Evolutionary conservation across 2,329 filamentous ascomycete species (phyloP), one percentile per base, ranked within the genome.

Genomic region (Akanthomyces muscarius): DNA sequence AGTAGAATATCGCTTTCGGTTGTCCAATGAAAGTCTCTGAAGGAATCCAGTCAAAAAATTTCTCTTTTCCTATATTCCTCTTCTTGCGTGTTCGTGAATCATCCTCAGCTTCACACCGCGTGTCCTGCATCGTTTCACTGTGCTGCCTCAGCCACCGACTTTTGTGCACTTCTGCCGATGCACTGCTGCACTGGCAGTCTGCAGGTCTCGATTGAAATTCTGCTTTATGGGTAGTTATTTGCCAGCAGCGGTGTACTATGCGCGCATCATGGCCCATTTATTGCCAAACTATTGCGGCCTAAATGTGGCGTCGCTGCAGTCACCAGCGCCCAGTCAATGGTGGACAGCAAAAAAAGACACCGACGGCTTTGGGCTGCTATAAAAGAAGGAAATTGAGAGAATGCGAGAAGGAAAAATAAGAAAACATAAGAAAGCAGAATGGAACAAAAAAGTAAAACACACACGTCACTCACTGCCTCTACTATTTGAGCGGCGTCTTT

Each of bases 71-170:
- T 36, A 2, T 52, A 10, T n/a, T 41, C n/a, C 33, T 18, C n/a
- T 3, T 23, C 3, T 23, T 36, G 7, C 42, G 38, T 21, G 25
- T 23, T 48, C n/a, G 41, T 61, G 38, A 61, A 53, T 47, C 30
- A 30, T 21, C 13, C 10, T 10, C 21, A 3, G 36, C n/a, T 38
- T 14, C 14, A 23, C 56, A 28, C n/a, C 23, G 13, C 16, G 23
- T 21, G 18, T 21, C 8, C 6, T 18, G 48, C 21, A 21, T 28
- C 23, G 50, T 38, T 33, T 21, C 42, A 48, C 55, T 48, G 42
- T 48, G 28, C 42, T n/a, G 14, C 41, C 38, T 61, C 58, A 61
- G 48, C 48, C 58, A 54, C 58, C 50, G 48, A 47, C 58, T 61
- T 61, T 56, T 47, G 13, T 30, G 14, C 36, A 44, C 28, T 61